Evolutionary conservation across 2,329 filamentous ascomycete species (phyloP), one percentile per base, ranked within the genome.

Genomic region (Orbilia javanica): DNA sequence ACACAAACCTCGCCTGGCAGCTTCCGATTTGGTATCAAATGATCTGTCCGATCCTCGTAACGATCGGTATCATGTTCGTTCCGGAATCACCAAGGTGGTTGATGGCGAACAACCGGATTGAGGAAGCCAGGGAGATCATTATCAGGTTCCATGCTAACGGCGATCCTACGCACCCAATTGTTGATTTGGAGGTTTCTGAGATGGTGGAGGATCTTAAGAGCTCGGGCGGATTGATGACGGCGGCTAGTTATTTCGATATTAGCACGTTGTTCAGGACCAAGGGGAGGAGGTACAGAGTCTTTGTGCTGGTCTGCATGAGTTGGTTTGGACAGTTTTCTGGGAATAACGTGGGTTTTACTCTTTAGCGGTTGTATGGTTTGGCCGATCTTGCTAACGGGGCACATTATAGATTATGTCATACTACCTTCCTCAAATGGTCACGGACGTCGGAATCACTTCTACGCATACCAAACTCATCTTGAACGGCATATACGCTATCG

Each of bases 11-110:
- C 66, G 63, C 88, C 0, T 92, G 90, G 90, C 84, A 87, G 27
- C 86, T 89, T 18, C 90, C 90, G 0, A 86, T 89, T 6, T 84
- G 88, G 80, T 83, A 88, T 1, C 88, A 89, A 80, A 83, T 86
- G 27, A 84, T 85, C 3, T 84, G 86, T 27, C 84, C 84, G 34
- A 82, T 83, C 0, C 80, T 90, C 7, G 87, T 89, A 46, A 84
- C 87, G 48, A 48, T 85, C 31, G 83, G 86, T 22, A 84, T 87
- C 3, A 88, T 86, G 70, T 86, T 89, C 79, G 84, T 90, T 0
- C 89, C 90, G 0, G 89, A 91, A 80, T 89, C 88, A 1, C 90
- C 90, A 1, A 84, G 89, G 71, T 91, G 89, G 89, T 84, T 90
- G 22, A 88, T 89, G 70, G 86, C 87, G 70, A 86, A 89, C 69